A percentile compares a stretch with the other conserved stretches of the same genome.
Conservation (phyloP, 371 early-diverging fungal species). For the Mortierella sp. region DNA sequence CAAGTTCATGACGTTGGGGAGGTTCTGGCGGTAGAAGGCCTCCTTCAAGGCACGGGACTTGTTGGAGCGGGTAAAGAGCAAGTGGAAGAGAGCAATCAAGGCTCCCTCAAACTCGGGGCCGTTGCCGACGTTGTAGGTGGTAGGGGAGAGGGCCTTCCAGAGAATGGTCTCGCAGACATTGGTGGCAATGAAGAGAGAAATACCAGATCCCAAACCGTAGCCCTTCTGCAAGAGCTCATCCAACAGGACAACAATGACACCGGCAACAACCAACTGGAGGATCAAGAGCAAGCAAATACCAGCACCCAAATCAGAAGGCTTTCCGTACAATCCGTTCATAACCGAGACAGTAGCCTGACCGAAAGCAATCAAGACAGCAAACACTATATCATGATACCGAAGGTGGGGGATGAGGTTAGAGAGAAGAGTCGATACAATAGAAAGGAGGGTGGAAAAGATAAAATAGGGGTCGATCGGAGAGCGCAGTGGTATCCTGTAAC, state of each 20-base stretch:
- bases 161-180: slow-evolving; percentile 99
- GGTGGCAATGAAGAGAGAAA: slow-evolving; percentile 99
- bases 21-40: slow-evolving; percentile 96
- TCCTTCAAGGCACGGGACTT: slow-evolving; percentile 99
- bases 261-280: slow-evolving; percentile 97
- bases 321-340: slow-evolving; percentile 98
- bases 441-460: neutral
- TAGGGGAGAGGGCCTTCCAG: slow-evolving; percentile 99
- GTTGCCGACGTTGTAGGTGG: slow-evolving; percentile 96
- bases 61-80: slow-evolving; percentile 95
- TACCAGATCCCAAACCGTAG: slow-evolving; percentile 99
- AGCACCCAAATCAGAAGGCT: slow-evolving; percentile 94
- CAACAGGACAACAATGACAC: slow-evolving; percentile 96
- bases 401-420: neutral
- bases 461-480: neutral
- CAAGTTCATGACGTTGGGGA: slow-evolving; percentile 98
- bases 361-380: slow-evolving; percentile 94
- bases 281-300: slow-evolving; percentile 95
- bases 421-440: neutral
- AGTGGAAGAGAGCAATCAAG: slow-evolving; percentile 95
- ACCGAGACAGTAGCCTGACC: slow-evolving; percentile 99
- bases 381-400: slow-evolving; percentile 63
- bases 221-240: slow-evolving; percentile 99
- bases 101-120: slow-evolving; percentile 99
- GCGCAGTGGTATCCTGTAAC: neutral